Evolutionary conservation across 257 asterid genomes (phyloP).

Genomic region (Misopates orontium): DNA sequence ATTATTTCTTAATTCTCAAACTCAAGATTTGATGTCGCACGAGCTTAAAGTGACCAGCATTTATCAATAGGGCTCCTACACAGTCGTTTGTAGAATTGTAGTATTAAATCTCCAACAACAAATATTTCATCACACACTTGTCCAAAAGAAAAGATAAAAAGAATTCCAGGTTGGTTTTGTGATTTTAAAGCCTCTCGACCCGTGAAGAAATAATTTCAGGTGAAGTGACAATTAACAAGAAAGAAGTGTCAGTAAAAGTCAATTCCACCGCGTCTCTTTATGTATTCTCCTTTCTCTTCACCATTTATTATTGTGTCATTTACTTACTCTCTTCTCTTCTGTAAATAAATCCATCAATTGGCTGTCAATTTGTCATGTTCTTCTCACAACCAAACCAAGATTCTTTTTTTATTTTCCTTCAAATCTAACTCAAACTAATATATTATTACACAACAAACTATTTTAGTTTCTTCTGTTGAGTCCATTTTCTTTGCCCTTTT

Average conservation of each 20-base stretch:
- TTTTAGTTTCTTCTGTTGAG: not conserved
- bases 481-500: conserved; percentile 20
- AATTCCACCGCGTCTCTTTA: conserved; percentile 10
- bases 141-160: not conserved
- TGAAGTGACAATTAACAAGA: conserved; percentile 17
- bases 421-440: conserved; percentile 5
- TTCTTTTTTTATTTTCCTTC: too few species aligned
- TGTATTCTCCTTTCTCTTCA: not conserved
- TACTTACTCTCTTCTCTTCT: conserved; percentile 9
- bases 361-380: conserved; percentile 20
- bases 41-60: not conserved
- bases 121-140: not conserved
- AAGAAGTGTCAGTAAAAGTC: conserved; percentile 15
- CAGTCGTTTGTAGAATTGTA: not conserved
- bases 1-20: not conserved
- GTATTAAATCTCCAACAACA: not conserved
- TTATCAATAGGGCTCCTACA: too few species aligned
- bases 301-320: conserved; percentile 23
- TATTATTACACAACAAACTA: not conserved
- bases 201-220: conserved; percentile 30
- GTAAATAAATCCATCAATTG: conserved; percentile 16
- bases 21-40: conserved; percentile 6
- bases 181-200: not conserved
- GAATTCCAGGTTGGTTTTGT: too few species aligned
- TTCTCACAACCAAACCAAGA: conserved; percentile 22